Base-by-base conservation (phyloP, 306 rosid genomes). In the Geum urbanum region DNA sequence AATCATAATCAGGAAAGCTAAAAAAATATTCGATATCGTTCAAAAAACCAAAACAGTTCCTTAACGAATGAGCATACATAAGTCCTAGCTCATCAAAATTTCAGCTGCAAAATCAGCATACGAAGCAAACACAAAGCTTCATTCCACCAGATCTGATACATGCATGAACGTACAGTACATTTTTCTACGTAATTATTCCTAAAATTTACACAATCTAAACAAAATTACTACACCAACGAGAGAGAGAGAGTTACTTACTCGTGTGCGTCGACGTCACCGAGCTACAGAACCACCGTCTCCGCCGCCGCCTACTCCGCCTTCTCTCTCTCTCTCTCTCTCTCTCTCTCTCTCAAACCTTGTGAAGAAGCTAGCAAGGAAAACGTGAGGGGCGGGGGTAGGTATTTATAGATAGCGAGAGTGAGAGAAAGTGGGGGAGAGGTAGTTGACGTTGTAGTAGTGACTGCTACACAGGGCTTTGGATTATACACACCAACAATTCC, bases 141-240 rank as follows among this genome's bases (percentile, higher is more conserved):
- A 32, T 32, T 58, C 50, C n/a, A 24, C 75, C 79, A 86, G 89
- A 86, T 86, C 88, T 82, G 82, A 59, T 22, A 46, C 60, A 77
- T 58, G 45, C 9, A 70, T 1, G 65, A 47, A 13, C 15, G 16
- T 47, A 47, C 14, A 32, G 19, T 14, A 13, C 43, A 57, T 15
- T 13, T 12, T 12, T 57, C 13, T 27, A 2, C 63, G 18, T 12
- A 24, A 56, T 10, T 22, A 12, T 11, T 55, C 40, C 6, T 55
- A 22, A 7, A 51, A 55, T 20, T 20, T 10, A 56, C 37, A 19
- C 60, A 20, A 4, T 13, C 32, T 12, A 54, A 54, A 54, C 43
- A 52, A 2, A 2, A 14, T 9, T 16, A 32, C 16, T 59, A 9
- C 32, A 55, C 60, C n/a, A n/a, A n/a, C n/a, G n/a, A 7, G 6